These are phyloP conservation scores for Xylaria arbuscula DNA, from an alignment of 2,329 filamentous ascomycete species.

Conservation along the genomic window DNA sequence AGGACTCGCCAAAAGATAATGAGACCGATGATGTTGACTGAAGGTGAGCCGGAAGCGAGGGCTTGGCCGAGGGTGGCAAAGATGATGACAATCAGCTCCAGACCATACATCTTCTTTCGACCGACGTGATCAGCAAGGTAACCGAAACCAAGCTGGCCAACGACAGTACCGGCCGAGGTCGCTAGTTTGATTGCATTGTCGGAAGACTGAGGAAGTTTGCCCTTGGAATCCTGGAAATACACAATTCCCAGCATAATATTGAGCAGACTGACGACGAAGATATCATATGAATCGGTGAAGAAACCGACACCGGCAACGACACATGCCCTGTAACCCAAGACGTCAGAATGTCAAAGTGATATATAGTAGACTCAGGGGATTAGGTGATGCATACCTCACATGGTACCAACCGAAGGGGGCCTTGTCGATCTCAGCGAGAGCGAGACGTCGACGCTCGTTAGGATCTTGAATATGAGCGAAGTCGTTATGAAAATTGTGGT, in stretches of 20 bases:
- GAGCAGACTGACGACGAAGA: conserved; percentile 80
- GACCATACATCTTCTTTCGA: conserved; percentile 77
- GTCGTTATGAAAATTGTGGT: conserved; percentile 83
- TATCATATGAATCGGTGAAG: conserved; percentile 88
- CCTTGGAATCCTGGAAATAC: conserved; percentile 68
- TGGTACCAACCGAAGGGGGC: conserved; percentile 88
- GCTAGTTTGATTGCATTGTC: conserved; percentile 89
- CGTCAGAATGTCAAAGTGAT: conserved; percentile 26
- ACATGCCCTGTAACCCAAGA: conserved; percentile 65
- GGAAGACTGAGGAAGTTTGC: conserved; percentile 71
- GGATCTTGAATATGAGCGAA: conserved; percentile 73
- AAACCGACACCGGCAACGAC: conserved; percentile 86
- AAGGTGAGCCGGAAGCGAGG: conserved; percentile 70
- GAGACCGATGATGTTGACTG: conserved; percentile 71
- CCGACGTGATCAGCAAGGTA: conserved; percentile 81
- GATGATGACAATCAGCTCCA: conserved; percentile 84
- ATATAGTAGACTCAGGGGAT: neutral
- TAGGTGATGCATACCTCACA: conserved; percentile 58
- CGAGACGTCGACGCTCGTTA: conserved; percentile 81
- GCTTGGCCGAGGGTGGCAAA: conserved; percentile 80
- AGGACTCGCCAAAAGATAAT: conserved; percentile 85
- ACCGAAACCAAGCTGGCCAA: conserved; percentile 85
- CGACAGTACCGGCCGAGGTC: conserved; percentile 83
- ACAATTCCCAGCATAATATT: conserved; percentile 83
- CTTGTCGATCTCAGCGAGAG: conserved; percentile 84